Conservation (phyloP, 2,329 filamentous ascomycete genomes). For the Aspergillus puulaauensis region DNA sequence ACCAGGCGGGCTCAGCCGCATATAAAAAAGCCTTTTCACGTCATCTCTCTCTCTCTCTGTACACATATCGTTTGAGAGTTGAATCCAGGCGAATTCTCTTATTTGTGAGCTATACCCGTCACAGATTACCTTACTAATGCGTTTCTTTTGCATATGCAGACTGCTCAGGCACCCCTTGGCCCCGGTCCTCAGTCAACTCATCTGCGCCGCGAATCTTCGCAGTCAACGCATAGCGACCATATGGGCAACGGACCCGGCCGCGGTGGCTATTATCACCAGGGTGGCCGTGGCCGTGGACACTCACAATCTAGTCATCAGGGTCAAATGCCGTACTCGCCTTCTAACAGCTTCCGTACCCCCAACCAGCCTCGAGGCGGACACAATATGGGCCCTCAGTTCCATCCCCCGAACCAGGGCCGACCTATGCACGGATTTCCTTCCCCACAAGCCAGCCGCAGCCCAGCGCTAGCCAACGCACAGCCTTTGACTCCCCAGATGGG, state of each 20-base stretch:
- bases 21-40: neutral
- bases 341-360: conserved; percentile 52
- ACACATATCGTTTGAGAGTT: neutral
- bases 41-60: neutral
- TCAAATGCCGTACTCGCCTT: conserved; percentile 55
- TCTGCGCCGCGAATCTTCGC: conserved; percentile 80
- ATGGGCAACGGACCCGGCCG: conserved; percentile 52
- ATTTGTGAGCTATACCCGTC: neutral
- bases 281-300: conserved; percentile 59
- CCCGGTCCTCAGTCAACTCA: conserved; percentile 70
- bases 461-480: conserved; percentile 64
- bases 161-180: conserved; percentile 58
- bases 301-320: conserved; percentile 53
- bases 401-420: conserved; percentile 43
- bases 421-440: conserved; percentile 54
- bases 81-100: neutral
- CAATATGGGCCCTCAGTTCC: conserved; percentile 54
- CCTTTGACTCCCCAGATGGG: conserved; percentile 71
- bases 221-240: conserved; percentile 72
- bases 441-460: conserved; percentile 65
- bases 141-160: conserved; percentile 49
- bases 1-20: neutral
- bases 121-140: neutral
- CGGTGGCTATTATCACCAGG: conserved; percentile 53
- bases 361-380: conserved; percentile 52